Base-by-base conservation (phyloP, 768 basidiomycete species). In the Termitomyces sp. region DNA sequence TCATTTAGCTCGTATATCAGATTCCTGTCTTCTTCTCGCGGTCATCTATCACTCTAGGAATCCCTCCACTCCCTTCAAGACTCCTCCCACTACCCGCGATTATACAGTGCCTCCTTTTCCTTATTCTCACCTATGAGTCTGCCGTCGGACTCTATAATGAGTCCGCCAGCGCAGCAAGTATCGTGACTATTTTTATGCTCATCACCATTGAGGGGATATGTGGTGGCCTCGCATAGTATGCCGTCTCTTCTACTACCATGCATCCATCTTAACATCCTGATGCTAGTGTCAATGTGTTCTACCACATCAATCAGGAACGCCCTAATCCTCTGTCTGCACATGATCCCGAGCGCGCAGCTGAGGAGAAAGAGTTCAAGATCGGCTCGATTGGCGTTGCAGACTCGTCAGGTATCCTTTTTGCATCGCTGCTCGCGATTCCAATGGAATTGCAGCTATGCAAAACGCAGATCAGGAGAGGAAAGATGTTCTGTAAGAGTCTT, bases 141-240 rank as follows among this genome's bases (percentile, higher is more conserved):
- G 82, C 81, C 0, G 68, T 81, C 1, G 84, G 84, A 4, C 63
- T 86, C 53, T 83, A 85, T 66, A 62, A 76, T 0, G 74, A 75
- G 20, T 76, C 74, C 7, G 59, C 68, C 18, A 61, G 66, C 61
- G 63, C 66, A 63, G 55, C 72, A 11, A 81, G 76, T 53, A 80
- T 89, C 59, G 57, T 73, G 10, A 62, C 82, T 23, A 82, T 87
- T 3, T 91, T 94, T 66, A 32, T 82, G 15, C 78, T 97, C 46
- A 86, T 99, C 61, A 84, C 88, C 58, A 56, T 92, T 7, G 96
- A 98, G 67, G 96, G 96, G 3, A 77, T 96, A 39, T 95, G 92
- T 59, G 96, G 96, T 23, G 96, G 96, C 5, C 76, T 88, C 16
- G 93, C 92, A 20, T 98, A 97, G 91, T 92, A 64, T 67, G 89